Percentiles rank a stretch among this genome's conserved stretches.
Evolutionary conservation across 192 early-diverging fungal species (phyloP).

Genomic region (Dimargaris cristalligena): DNA sequence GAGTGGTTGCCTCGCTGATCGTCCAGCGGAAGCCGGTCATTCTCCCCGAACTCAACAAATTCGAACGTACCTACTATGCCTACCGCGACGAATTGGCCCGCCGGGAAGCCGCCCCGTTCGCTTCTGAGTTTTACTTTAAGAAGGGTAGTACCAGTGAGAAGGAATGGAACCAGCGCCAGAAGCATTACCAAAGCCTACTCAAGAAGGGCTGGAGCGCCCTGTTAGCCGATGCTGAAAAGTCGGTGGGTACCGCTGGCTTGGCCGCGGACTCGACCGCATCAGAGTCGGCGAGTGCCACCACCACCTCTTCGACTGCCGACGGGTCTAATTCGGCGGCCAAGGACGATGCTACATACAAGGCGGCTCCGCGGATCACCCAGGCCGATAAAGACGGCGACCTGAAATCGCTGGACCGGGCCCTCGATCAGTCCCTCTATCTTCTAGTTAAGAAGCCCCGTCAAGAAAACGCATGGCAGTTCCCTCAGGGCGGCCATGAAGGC

Average conservation of each 20-base stretch:
- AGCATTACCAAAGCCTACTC: constrained; percentile 17
- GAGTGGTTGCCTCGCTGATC: constrained; percentile 40
- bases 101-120: constrained; percentile 32
- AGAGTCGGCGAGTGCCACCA: not conserved
- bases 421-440: constrained; percentile 47
- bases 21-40: constrained; percentile 51
- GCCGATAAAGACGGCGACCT: constrained; percentile 39
- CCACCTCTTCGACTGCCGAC: not conserved
- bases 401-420: constrained; percentile 44
- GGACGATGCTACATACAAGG: constrained; percentile 30
- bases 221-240: constrained; percentile 2
- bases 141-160: constrained; percentile 53
- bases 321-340: not conserved
- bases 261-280: constrained; percentile 12
- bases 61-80: constrained; percentile 49
- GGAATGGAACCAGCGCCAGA: constrained; percentile 35
- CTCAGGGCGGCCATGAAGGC: constrained; percentile 35
- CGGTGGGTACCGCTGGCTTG: not conserved
- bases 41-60: constrained; percentile 36
- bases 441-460: constrained; percentile 48
- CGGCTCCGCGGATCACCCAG: constrained; percentile 29
- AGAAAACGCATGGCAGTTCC: constrained; percentile 45
- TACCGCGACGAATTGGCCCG: constrained; percentile 47
- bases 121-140: constrained; percentile 59
- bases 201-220: constrained; percentile 13